Evolutionary conservation across 2,329 filamentous ascomycete species (phyloP).

Genomic region (Cercospora janseana): DNA sequence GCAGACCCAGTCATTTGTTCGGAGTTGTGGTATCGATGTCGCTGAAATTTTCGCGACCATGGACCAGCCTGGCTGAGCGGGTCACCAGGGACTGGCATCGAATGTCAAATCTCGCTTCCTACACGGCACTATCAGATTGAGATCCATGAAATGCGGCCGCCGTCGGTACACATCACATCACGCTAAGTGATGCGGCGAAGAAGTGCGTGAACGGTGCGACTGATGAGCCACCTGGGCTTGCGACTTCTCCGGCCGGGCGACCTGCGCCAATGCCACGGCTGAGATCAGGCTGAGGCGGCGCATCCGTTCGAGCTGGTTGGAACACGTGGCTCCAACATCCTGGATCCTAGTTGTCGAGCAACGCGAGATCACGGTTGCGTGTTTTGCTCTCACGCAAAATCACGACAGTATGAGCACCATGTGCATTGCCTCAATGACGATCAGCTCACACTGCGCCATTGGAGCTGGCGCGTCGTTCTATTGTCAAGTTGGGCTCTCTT

Average conservation of each 20-base stretch:
- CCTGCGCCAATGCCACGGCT: neutral
- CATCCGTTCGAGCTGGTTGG: neutral
- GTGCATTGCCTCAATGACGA: neutral
- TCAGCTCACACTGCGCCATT: neutral
- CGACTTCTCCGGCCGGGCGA: neutral
- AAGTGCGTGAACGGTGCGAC: too few species aligned
- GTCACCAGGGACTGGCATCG: too few species aligned
- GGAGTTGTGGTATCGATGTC: conserved; percentile 27
- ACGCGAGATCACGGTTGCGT: neutral
- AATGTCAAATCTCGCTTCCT: too few species aligned
- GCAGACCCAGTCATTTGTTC: conserved; percentile 41
- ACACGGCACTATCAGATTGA: too few species aligned
- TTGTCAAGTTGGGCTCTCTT: conserved; percentile 1
- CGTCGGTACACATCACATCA: too few species aligned
- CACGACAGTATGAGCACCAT: neutral
- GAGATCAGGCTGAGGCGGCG: neutral
- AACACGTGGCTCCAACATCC: conserved; percentile 6
- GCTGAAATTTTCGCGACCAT: conserved; percentile 11
- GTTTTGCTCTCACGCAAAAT: neutral
- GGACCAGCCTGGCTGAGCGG: neutral
- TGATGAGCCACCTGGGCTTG: neutral
- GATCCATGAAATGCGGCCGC: too few species aligned
- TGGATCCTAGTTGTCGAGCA: neutral
- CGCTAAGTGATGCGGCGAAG: too few species aligned
- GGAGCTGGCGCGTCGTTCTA: neutral